phyloP scores from a whole-genome alignment of 306 rosid genomes.

The Ceratonia siliqua region DNA sequence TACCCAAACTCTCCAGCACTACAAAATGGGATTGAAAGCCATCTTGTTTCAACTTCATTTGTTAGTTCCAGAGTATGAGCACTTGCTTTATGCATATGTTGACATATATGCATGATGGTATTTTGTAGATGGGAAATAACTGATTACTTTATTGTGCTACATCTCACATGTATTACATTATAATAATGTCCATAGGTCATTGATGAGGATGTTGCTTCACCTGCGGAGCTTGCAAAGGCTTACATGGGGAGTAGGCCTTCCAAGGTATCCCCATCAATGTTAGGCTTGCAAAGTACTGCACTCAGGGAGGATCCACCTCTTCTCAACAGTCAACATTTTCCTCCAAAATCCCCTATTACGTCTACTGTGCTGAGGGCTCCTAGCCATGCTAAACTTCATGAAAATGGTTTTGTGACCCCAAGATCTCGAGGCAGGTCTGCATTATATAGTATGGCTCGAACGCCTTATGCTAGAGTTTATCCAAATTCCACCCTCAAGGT shows the following conservation, averaged over 20 bases:
- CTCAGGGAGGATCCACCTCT: constrained; percentile 42
- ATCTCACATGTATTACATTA: constrained; percentile 34
- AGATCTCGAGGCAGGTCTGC: constrained; percentile 88
- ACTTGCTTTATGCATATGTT: constrained; percentile 10
- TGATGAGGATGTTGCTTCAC: constrained; percentile 78
- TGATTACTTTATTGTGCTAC: constrained; percentile 14
- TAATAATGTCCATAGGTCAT: constrained; percentile 59
- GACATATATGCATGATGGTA: background rate
- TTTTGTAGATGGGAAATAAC: background rate
- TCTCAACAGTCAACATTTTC: constrained; percentile 40
- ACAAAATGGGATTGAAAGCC: constrained; percentile 48
- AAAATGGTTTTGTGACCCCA: constrained; percentile 76
- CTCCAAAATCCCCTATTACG: constrained; percentile 44
- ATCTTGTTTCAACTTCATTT: constrained; percentile 46
- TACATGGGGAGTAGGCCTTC: constrained; percentile 86
- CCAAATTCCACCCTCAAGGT: constrained; percentile 64
- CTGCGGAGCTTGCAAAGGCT: constrained; percentile 88
- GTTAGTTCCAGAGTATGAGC: constrained; percentile 56
- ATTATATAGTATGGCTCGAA: constrained; percentile 80
- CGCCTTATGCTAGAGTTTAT: constrained; percentile 74
- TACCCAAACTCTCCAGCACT: constrained; percentile 37
- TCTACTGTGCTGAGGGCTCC: constrained; percentile 62
- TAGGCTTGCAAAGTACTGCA: constrained; percentile 44
- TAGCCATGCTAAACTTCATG: constrained; percentile 49
- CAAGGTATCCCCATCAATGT: constrained; percentile 58